Evolutionary conservation across 805 yeast species (phyloP).

Genomic region (Schizosaccharomyces pombe): DNA sequence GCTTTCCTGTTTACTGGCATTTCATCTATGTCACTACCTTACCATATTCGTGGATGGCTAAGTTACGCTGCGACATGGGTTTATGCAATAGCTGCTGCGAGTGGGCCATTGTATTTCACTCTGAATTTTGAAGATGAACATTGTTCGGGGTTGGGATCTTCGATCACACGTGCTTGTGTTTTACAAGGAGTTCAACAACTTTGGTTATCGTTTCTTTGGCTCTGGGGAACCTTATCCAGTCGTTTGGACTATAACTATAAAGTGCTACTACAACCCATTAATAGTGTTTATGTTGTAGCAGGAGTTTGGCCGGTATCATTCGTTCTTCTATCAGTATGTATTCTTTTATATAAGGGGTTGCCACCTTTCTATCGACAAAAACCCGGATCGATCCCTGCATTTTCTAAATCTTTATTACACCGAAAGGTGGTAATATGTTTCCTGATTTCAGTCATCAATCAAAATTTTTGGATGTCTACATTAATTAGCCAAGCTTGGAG

Average conservation of each 20-base stretch:
- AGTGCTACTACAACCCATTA: neutral
- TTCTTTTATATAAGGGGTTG: conserved; percentile 1
- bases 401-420: neutral
- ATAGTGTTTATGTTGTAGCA: neutral
- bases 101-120: conserved; percentile 1
- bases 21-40: neutral
- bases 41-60: neutral
- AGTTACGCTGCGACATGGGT: conserved; percentile 2
- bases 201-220: conserved; percentile 4
- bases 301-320: neutral
- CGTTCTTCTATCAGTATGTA: neutral
- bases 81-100: conserved; percentile 3
- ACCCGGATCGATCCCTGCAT: conserved; percentile 3
- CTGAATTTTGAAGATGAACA: conserved; percentile 4
- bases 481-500: neutral
- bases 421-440: conserved; percentile 3
- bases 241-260: neutral
- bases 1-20: conserved; percentile 2
- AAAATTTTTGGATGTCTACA: conserved; percentile 5
- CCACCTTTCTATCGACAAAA: conserved; percentile 2
- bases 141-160: conserved; percentile 1
- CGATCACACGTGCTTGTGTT: neutral
- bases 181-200: conserved; percentile 4
- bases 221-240: conserved; percentile 1
- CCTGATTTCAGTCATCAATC: neutral